Evolutionary conservation across 73 alveolate genomes (phyloP).

Genomic region (Blepharisma japonicum): DNA sequence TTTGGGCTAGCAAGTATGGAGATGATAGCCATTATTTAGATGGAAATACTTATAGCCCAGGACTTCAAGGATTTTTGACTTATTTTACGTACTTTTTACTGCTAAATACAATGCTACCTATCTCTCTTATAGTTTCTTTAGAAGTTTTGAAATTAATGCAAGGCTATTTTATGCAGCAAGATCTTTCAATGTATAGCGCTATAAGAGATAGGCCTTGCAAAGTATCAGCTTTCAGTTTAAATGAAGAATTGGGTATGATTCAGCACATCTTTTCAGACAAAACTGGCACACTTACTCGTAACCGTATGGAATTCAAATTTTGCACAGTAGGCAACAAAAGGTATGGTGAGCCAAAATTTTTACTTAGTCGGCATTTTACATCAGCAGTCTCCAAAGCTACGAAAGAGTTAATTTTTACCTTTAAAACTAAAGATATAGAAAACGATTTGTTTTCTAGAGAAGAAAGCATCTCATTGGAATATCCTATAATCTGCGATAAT

Average conservation of each 20-base stretch:
- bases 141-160: conserved; percentile 90
- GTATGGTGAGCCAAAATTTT: not conserved
- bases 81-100: conserved; percentile 92
- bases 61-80: conserved; percentile 58
- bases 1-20: conserved; percentile 30
- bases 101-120: conserved; percentile 94
- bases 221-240: conserved; percentile 47
- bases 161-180: conserved; percentile 75
- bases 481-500: conserved; percentile 23
- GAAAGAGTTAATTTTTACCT: not conserved
- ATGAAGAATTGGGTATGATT: conserved; percentile 53
- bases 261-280: conserved; percentile 37
- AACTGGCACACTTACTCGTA: conserved; percentile 27
- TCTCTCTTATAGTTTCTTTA: conserved; percentile 85
- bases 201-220: conserved; percentile 69
- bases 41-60: conserved; percentile 2
- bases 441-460: conserved; percentile 73
- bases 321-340: not conserved
- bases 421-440: conserved; percentile 74
- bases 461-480: conserved; percentile 52
- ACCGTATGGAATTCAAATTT: conserved; percentile 14
- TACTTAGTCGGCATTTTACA: not conserved
- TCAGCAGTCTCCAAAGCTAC: not conserved
- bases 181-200: conserved; percentile 68
- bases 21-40: conserved; percentile 34